Evolutionary conservation across 768 basidiomycete species (phyloP), one percentile per base, ranked within the genome.

Genomic region (Cyathus striatus): DNA sequence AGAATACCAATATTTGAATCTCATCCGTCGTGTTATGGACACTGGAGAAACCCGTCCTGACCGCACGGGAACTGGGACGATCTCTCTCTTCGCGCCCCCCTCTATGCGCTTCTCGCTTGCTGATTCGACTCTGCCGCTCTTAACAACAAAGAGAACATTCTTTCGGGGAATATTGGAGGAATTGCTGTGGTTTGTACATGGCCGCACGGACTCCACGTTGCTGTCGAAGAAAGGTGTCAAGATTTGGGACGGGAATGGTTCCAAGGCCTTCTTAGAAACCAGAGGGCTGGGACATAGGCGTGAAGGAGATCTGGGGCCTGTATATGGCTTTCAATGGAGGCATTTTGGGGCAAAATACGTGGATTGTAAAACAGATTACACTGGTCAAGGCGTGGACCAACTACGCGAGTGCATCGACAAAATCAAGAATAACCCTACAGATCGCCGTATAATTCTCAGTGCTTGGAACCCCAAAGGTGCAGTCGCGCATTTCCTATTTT

Each of bases 181-280:
- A 52, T 79, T 99, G 1, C 71, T 98, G 5, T 99, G 95, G 95
- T 99, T 99, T 56, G 66, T 96, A 13, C 69, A 72, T 26, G 94
- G 95, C 1, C 75, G 72, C 6, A 97, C 94, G 0, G 91, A 96
- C 64, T 80, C 88, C 0, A 81, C 68, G 4, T 51, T 83, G 0
- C 75, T 99, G 30, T 79, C 82, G 1, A 71, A 75, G 23, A 89
- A 89, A 58, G 92, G 90, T 40, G 78, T 98, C 48, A 88, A 89
- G 61, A 98, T 99, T 53, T 99, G 96, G 96, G 93, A 97, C 58
- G 93, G 94, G 0, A 98, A 99, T 50, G 94, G 91, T 6, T 86
- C 86, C 2, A 79, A 84, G 48, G 86, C 79, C 51, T 98, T 95
- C 55, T 65, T 98, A 22, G 89, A 92, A 56, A 75, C 76, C 44